Base-by-base conservation (phyloP, 352 stramenopile species). In the Phytophthora fragariaefolia region DNA sequence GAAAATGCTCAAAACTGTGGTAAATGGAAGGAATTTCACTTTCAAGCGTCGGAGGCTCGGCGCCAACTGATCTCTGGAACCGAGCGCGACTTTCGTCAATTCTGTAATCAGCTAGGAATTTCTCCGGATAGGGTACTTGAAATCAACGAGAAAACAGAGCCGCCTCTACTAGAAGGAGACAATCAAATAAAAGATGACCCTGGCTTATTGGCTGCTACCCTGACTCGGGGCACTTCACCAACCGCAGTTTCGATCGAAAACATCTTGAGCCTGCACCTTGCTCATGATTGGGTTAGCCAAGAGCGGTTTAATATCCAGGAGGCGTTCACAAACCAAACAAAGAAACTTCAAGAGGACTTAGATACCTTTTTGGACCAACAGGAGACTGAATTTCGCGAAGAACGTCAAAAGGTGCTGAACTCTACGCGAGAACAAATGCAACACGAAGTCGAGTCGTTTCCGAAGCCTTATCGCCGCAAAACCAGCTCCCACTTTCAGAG, bases 241-340 rank as follows among this genome's bases (percentile, higher is more conserved):
- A 10, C 28, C 5, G 28, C 18, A 46, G 27, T 27, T 28, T 50
- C 36, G 57, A 72, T 51, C 38, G 69, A 67, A 24, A 61, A 77
- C 26, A 62, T 42, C 5, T 50, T 79, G 24, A 66, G 63, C 0
- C 40, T 73, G 9, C 63, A 79, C 13, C 47, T 78, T 27, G 62
- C 76, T 28, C 66, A 74, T 38, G 70, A 89, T 24, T 89, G 83
- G 81, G 70, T 87, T 50, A 59, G 76, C 7, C 81, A 90, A 43
- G 83, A 92, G 36, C 80, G 81, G 1, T 92, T 89, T 50, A 90
- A 86, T 47, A 76, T 92, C 38, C 74, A 92, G 49, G 77, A 90
- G 36, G 83, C 83, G 2, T 88, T 90, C 54, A 89, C 77, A 6
- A 86, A 81, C 42, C 80, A 90, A 56, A 80, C 70, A 0, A 77